Base-by-base conservation (phyloP, 2,329 filamentous ascomycete genomes). In the Clarireedia hainanense region DNA sequence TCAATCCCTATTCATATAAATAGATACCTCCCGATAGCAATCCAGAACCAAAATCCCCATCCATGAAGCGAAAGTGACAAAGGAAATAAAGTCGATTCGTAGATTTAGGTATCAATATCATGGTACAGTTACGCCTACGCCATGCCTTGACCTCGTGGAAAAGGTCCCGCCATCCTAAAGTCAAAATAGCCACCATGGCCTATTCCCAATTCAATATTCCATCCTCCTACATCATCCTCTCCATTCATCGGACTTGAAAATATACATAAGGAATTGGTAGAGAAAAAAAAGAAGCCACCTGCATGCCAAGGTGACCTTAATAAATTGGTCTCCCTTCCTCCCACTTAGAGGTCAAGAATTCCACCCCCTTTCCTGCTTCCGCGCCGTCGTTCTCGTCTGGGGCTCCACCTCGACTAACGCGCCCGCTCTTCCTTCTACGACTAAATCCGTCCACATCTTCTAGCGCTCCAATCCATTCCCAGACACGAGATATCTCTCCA, bases 391-490 rank as follows among this genome's bases (percentile, higher is more conserved):
- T 27, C 17, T 42, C 39, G 15, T 45, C 52, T 4, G 12, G 7
- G 14, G 24, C 20, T 10, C 60, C 64, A 4, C 62, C 65, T 64
- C 64, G 68, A 45, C 60, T 62, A 17, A 76, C 73, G n/a, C 80
- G 72, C 2, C 75, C 77, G 45, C 64, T 63, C 62, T 77, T 81
- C 63, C 75, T 76, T 49, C 76, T 73, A 68, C 60, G 40, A 58
- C 71, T 36, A 74, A 17, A 74, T 26, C 24, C 3, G 7, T 58
- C 56, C 14, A 63, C 15, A 39, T 55, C 76, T 17, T 74, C 70
- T 17, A 76, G 73, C 14, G 81, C 80, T 1, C 83, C 83, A 59
- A 86, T 85, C 83, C 83, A 86, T 67, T 86, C 84, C 83, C 83
- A 86, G 1, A 82, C 83, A 27, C 82, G 75, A 27, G 81, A 81